Evolutionary conservation across 2,329 filamentous ascomycete genomes (phyloP).

Genomic region (Pseudogymnoascus sp.): DNA sequence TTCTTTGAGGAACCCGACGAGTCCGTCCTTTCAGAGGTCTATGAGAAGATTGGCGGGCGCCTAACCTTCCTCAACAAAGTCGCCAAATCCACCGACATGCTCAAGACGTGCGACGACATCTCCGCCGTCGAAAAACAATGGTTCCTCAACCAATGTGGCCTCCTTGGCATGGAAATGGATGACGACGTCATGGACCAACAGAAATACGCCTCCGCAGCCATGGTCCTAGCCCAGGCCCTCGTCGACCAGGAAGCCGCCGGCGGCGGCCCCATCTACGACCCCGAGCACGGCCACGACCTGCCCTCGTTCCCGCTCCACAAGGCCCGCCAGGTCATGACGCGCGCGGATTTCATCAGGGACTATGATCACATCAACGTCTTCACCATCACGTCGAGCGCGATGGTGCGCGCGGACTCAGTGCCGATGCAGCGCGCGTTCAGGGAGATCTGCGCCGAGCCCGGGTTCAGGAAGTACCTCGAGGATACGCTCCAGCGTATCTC

Average conservation of each 20-base stretch:
- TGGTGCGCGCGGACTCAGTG: constrained; percentile 85
- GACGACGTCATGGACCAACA: constrained; percentile 98
- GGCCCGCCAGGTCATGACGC: constrained; percentile 87
- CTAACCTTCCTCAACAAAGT: constrained; percentile 82
- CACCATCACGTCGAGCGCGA: constrained; percentile 78
- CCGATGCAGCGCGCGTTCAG: constrained; percentile 92
- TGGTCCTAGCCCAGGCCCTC: constrained; percentile 84
- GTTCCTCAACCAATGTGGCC: constrained; percentile 73
- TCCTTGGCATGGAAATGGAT: constrained; percentile 70
- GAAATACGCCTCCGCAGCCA: constrained; percentile 88
- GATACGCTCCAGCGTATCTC: constrained; percentile 74
- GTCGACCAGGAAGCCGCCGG: constrained; percentile 50
- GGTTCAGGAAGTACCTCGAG: constrained; percentile 76
- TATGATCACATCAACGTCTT: constrained; percentile 95
- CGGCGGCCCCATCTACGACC: constrained; percentile 47
- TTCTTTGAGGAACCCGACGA: constrained; percentile 51
- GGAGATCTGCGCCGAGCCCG: constrained; percentile 65
- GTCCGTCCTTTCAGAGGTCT: constrained; percentile 62
- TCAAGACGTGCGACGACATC: constrained; percentile 65
- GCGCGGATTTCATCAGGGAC: constrained; percentile 84
- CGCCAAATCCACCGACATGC: constrained; percentile 77
- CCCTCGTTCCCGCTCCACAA: constrained; percentile 74
- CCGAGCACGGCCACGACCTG: constrained; percentile 60
- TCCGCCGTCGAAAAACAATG: constrained; percentile 64
- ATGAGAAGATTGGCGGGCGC: constrained; percentile 77